These are phyloP conservation scores for Coemansia sp. DNA, from an alignment of 192 early-diverging fungal species.

Conservation along the genomic window DNA sequence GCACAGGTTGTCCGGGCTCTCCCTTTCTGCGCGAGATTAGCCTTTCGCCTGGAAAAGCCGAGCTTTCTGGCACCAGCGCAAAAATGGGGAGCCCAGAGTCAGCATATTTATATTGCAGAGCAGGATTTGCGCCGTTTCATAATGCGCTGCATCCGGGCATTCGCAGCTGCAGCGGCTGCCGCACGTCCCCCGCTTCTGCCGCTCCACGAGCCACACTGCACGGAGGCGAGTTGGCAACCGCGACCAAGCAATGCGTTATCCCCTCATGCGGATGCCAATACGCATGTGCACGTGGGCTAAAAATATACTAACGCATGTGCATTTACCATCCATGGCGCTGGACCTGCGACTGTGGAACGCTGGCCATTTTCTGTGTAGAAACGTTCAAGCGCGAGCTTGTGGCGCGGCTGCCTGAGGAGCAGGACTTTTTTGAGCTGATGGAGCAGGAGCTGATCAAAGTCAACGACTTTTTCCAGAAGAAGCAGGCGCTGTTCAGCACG, in stretches of 20 bases:
- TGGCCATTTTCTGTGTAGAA: no score
- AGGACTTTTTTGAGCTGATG: constrained; percentile 42
- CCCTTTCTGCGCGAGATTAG: no score
- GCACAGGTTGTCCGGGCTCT: neutral
- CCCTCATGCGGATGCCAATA: neutral
- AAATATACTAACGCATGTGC: neutral
- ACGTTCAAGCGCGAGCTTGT: constrained; percentile 30
- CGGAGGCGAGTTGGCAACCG: no score
- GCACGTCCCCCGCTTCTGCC: neutral
- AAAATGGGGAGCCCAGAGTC: no score
- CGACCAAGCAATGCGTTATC: no score
- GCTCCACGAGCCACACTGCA: neutral
- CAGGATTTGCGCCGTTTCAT: neutral
- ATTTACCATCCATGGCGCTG: neutral
- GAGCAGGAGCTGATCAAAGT: constrained; percentile 54
- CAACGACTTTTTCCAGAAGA: constrained; percentile 46
- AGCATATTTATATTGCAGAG: neutral
- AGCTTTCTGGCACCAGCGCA: no score
- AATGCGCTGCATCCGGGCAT: neutral
- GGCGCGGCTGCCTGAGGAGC: constrained; percentile 36
- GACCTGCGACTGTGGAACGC: neutral
- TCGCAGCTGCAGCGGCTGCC: neutral
- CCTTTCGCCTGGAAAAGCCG: no score
- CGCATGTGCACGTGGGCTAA: neutral
- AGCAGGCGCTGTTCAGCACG: constrained; percentile 31